Evolutionary conservation across 192 early-diverging fungal genomes (phyloP), one percentile per base, ranked within the genome.

Genomic region (Endogone sp.): DNA sequence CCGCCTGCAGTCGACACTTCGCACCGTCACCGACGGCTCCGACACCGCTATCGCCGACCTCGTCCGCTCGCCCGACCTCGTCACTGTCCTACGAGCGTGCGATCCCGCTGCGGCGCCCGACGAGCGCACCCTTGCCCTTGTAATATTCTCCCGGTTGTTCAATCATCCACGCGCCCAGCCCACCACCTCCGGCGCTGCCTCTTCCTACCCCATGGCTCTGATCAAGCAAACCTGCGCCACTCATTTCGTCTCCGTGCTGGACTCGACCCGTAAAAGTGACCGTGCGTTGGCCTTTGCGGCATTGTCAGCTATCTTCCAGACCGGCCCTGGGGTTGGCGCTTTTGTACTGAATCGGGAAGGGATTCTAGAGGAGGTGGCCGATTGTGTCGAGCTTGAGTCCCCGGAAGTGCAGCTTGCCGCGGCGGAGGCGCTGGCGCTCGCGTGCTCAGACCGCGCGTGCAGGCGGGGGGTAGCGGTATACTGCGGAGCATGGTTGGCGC

Each of bases 311-410:
- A 56, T 94, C 25, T 91, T 94, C 60, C 90, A 93, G 64, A 84
- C 89, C 2, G 82, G 81, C 26, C 72, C 85, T 24, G 71, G 86
- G 16, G 69, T 88, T n/a, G 85, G 85, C 9, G 76, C 78, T 0
- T 71, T 72, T 2, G 82, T 95, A 25, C 81, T 95, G 64, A 69
- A 70, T 29, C 81, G 83, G 22, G 76, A 81, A 26, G 90, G 89
- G 0, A 74, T 93, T 4, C 69, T 93, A 13, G 90, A 84, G 28
- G 90, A 92, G 24, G 82, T 95, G 29, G 84, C 93, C 82, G 94
- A 95, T 66, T 82, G 83, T 56, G 78, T 92, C 55, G 94, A 95
- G 62, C 86, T 90, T 68, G 94, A 95, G 68, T 72, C 73, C 9
- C 79, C 71, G 22, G 74, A 78, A 10, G 85, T 91, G 4, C 92